phyloP scores from a whole-genome alignment of 495 filamentous ascomycete genomes.

The Hypoxylon cercidicola region DNA sequence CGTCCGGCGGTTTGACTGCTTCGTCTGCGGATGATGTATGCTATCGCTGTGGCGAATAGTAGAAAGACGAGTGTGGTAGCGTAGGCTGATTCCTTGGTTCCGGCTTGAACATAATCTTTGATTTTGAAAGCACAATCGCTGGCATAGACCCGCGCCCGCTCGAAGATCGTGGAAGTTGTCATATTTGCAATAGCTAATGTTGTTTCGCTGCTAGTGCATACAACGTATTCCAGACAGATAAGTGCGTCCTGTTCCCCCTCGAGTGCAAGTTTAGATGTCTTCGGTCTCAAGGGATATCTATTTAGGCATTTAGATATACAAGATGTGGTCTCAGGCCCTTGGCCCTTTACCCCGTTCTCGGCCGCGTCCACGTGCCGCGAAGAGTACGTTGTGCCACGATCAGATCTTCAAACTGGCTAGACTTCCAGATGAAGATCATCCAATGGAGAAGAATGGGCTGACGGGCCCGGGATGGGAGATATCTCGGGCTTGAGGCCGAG shows the following conservation, averaged over 20 bases:
- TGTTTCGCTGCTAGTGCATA: background rate
- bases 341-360: slow-evolving; percentile 23
- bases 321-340: background rate
- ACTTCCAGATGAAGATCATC: slow-evolving; percentile 7
- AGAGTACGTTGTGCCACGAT: slow-evolving; percentile 9
- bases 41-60: slow-evolving; percentile 19
- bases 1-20: slow-evolving; percentile 22
- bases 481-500: slow-evolving; percentile 32
- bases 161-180: slow-evolving; percentile 8
- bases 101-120: slow-evolving; percentile 9
- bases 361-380: slow-evolving; percentile 9
- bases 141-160: slow-evolving; percentile 8
- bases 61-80: slow-evolving; percentile 23
- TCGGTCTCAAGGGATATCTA: slow-evolving; percentile 1
- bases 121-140: background rate
- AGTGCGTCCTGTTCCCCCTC: background rate
- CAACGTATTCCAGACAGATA: background rate
- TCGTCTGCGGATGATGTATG: slow-evolving; percentile 30
- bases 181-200: slow-evolving; percentile 1
- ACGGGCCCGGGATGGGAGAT: slow-evolving; percentile 28
- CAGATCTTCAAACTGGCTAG: slow-evolving; percentile 1
- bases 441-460: slow-evolving; percentile 13
- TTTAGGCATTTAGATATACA: slow-evolving; percentile 16
- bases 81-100: slow-evolving; percentile 12
- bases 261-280: background rate